Base-by-base conservation (phyloP, 2,329 filamentous ascomycete genomes). In the Alternaria longipes region DNA sequence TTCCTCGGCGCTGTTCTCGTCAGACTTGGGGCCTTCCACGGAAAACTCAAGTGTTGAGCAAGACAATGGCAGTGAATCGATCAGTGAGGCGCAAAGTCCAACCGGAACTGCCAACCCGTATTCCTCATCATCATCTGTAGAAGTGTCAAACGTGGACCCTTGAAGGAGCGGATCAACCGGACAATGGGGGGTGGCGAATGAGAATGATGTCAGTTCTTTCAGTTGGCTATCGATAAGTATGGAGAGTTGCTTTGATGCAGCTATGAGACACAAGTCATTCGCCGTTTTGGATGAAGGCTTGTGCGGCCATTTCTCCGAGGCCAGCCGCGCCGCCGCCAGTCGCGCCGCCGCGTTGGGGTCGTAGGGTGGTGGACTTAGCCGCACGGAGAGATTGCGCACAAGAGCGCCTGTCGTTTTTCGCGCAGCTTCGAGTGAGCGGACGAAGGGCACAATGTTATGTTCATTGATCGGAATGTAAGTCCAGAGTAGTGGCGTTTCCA, bases 11-110 rank as follows among this genome's bases (percentile, higher is more conserved):
- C 32, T 8, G 12, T 1, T 16, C 4, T 14, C 32, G 12, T 36
- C 32, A 12, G 1, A 1, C 6, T 36, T 1, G 14, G 1, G 14
- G 3, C 3, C 4, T 3, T 7, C 3, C 14, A 14, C 12, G 1
- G 0, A 36, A 36, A 36, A 16, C 14, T 36, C 32, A 16, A 36
- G 32, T 1, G 14, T 16, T 36, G 32, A 36, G 32, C 32, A 36
- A 0, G 32, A 36, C 5, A 8, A 1, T 4, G 32, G 32, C 14
- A 36, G 32, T 5, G 5, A 36, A 36, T 36, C 5, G 32, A 36
- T 36, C 32, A 16, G 14, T 36, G 32, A 36, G 32, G 32, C 32
- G 5, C 32, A 16, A 14, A 36, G 14, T 36, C 16, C 32, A 7
- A 36, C 12, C 32, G 32, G 32, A 36, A 36, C 0, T 14, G 0